Conservation (phyloP, 2,329 filamentous ascomycete species). For the Coleophoma cylindrospora region DNA sequence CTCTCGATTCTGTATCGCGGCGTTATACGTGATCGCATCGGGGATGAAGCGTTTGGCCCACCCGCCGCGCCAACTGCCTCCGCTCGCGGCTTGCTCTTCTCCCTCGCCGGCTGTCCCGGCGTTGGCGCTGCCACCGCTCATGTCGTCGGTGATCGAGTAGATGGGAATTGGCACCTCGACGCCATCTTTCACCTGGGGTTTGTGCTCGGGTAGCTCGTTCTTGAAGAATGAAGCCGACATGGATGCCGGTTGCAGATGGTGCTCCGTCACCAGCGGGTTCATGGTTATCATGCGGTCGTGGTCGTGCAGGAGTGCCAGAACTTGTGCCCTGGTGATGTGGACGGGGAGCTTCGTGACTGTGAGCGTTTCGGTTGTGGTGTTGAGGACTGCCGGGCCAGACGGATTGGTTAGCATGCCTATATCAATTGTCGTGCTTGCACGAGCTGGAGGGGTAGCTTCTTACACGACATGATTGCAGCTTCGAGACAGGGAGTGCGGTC, state of each 20-base stretch:
- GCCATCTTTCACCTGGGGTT: slow-evolving; percentile 27
- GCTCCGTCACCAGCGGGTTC: slow-evolving; percentile 74
- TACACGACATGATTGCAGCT: slow-evolving; percentile 1
- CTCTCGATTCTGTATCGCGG: slow-evolving; percentile 12
- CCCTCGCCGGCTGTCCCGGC: slow-evolving; percentile 25
- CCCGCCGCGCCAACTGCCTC: slow-evolving; percentile 70
- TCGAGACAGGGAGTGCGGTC: no score
- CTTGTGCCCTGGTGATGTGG: slow-evolving; percentile 59
- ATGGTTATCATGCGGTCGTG: slow-evolving; percentile 78
- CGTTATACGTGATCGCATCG: slow-evolving; percentile 18
- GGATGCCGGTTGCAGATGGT: slow-evolving; percentile 56
- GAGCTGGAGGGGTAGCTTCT: neutral
- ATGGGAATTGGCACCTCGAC: slow-evolving; percentile 8
- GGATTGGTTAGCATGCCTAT: neutral
- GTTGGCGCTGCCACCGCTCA: slow-evolving; percentile 26
- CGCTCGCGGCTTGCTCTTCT: slow-evolving; percentile 58
- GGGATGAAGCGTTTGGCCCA: slow-evolving; percentile 43
- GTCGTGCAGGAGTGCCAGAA: slow-evolving; percentile 70
- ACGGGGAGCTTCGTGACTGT: slow-evolving; percentile 69
- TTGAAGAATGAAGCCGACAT: slow-evolving; percentile 15
- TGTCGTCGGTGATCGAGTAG: slow-evolving; percentile 18
- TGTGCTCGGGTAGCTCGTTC: slow-evolving; percentile 51
- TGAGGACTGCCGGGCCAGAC: slow-evolving; percentile 12
- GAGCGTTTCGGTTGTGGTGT: slow-evolving; percentile 14
- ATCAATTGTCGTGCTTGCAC: neutral